phyloP scores from a whole-genome alignment of 345 rosid species.

The Sapria himalayana region DNA sequence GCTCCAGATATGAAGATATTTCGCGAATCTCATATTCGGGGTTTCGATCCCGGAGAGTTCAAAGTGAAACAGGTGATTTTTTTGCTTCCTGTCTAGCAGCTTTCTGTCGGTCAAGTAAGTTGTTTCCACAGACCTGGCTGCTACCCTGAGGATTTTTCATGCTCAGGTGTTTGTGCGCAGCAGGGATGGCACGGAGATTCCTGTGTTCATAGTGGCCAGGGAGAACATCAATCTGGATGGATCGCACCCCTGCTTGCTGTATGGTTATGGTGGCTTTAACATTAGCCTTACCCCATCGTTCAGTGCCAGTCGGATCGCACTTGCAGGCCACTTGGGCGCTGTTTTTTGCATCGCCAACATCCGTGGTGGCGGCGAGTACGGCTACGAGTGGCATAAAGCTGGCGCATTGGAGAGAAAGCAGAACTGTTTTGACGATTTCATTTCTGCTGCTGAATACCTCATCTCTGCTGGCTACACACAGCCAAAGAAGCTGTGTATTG shows the following conservation, averaged over 20 bases:
- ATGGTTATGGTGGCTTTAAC: constrained; percentile 85
- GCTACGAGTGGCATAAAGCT: constrained; percentile 91
- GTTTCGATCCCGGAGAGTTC: constrained; percentile 57
- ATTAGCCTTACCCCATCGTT: constrained; percentile 54
- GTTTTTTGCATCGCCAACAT: constrained; percentile 68
- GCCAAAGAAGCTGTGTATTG: constrained; percentile 58
- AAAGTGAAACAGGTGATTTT: constrained; percentile 49
- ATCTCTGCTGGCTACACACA: constrained; percentile 60
- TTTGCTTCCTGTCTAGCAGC: neutral
- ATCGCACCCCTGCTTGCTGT: constrained; percentile 75
- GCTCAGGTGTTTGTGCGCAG: constrained; percentile 63
- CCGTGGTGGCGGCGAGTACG: constrained; percentile 97
- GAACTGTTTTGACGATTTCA: constrained; percentile 82
- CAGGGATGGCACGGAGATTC: constrained; percentile 69
- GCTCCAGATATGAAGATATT: constrained; percentile 49
- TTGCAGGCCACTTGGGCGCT: constrained; percentile 55
- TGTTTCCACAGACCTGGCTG: too few relatives aligned
- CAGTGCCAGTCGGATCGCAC: constrained; percentile 42
- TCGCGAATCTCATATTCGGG: constrained; percentile 54
- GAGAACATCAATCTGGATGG: constrained; percentile 46
- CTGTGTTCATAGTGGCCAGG: constrained; percentile 51
- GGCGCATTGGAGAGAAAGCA: constrained; percentile 67
- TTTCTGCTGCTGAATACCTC: constrained; percentile 54
- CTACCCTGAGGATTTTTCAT: too few relatives aligned
- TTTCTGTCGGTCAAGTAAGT: too few relatives aligned